Evolutionary conservation across 2,329 filamentous ascomycete genomes (phyloP), one percentile per base, ranked within the genome.

Genomic region (Nigrospora osmanthi): DNA sequence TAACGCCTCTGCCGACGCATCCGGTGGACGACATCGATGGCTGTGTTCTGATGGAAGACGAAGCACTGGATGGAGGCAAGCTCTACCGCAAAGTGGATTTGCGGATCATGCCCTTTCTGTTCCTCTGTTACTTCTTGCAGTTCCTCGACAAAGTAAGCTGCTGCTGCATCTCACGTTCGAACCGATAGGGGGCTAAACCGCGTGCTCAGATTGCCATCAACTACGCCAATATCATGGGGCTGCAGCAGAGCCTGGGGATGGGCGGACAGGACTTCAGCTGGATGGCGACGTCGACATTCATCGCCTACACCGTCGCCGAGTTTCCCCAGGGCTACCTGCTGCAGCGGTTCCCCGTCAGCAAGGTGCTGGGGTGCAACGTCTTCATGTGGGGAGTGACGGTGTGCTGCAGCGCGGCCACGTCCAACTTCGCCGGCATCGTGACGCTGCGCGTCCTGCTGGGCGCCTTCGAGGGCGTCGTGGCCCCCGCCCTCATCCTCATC

Each of bases 371-470:
- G 10, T 52, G 67, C 42, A 83, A 82, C 49, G 73, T 83, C 35
- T 59, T 72, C 6, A 63, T 75, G 45, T 83, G 80, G 79, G 80
- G 78, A 1, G 60, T 80, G 11, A 69, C 75, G 2, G 77, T 87
- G 1, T 68, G 72, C 44, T 81, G 79, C 56, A 82, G 85, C 55
- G 81, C 82, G 0, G 80, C 75, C 0, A 76, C 79, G 1, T 66
- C 71, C 31, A 76, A 77, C 57, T 87, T 79, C 53, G 65, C 69
- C 0, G 77, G 81, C 1, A 77, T 80, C 0, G 72, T 85, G 17
- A 79, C 78, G 1, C 73, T 86, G 32, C 75, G 84, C 0, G 81
- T 86, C 58, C 78, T 87, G 52, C 70, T 86, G 1, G 84, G 84
- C 28, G 69, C 83, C 1, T 84, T 83, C 45, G 84, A 88, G 58